Conservation (phyloP, 2,329 filamentous ascomycete species). For the Cladosporium sp. region DNA sequence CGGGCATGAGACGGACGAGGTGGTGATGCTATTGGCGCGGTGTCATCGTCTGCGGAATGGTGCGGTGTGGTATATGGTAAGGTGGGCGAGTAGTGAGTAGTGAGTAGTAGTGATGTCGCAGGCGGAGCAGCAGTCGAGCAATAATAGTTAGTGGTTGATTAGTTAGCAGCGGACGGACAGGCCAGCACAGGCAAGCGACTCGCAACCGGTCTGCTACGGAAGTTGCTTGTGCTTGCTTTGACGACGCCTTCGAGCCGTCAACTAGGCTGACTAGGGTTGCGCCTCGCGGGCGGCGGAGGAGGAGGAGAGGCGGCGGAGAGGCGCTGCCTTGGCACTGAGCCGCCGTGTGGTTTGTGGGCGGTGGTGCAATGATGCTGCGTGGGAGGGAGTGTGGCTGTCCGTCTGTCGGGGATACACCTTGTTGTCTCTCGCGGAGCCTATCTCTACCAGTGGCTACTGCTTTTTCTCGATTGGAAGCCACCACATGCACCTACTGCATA, state of each 20-base stretch:
- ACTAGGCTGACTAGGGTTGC: not conserved
- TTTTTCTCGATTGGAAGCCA: not conserved
- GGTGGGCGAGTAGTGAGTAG: not conserved
- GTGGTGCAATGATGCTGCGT: not conserved
- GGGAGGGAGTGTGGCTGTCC: not conserved
- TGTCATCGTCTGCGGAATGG: not conserved
- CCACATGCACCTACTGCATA: not conserved
- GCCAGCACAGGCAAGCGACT: not conserved
- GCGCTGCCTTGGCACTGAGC: not conserved
- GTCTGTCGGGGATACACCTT: not conserved
- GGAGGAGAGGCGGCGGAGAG: constrained; percentile 1
- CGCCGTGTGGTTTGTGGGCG: not conserved
- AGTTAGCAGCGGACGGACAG: not conserved
- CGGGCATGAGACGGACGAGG: constrained; percentile 5
- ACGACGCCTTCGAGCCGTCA: not conserved
- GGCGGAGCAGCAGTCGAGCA: not conserved
- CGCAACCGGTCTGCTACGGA: not conserved
- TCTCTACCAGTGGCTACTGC: not conserved
- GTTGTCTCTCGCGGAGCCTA: not conserved
- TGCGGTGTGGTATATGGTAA: not conserved
- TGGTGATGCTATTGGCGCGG: not conserved
- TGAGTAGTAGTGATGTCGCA: not conserved
- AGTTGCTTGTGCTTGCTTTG: not conserved
- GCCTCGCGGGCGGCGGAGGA: constrained; percentile 3
- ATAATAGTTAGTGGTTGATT: not conserved